These are phyloP conservation scores for Tulasnella sp. DNA, from an alignment of 768 basidiomycete species.

Conservation along the genomic window DNA sequence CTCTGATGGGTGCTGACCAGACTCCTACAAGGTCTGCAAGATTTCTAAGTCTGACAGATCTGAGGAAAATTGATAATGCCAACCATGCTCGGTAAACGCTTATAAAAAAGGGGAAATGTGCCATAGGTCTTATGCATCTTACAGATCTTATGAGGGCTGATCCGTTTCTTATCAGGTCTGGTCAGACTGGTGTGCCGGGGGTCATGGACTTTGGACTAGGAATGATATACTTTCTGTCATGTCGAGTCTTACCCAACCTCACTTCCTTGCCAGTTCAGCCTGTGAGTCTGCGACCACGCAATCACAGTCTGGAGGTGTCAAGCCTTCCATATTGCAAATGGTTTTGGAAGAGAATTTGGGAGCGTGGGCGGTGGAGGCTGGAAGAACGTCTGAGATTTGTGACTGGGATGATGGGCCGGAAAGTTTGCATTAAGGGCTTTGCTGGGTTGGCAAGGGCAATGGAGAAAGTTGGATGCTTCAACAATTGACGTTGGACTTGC, in stretches of 20 bases:
- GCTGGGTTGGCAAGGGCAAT: conserved; percentile 66
- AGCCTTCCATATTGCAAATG: conserved; percentile 29
- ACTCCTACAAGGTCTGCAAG: too few relatives aligned
- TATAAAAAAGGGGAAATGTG: too few relatives aligned
- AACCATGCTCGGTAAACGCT: too few relatives aligned
- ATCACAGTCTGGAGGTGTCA: not conserved
- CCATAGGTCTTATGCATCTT: too few relatives aligned
- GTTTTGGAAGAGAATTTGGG: conserved; percentile 23
- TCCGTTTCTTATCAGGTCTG: too few relatives aligned
- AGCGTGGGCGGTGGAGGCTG: conserved; percentile 55
- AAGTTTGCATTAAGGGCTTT: conserved; percentile 56
- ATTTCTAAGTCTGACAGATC: too few relatives aligned
- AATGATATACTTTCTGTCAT: conserved; percentile 75
- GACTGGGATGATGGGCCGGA: conserved; percentile 71
- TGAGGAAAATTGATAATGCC: too few relatives aligned
- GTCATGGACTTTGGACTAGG: conserved; percentile 47
- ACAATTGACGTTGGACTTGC: conserved; percentile 25
- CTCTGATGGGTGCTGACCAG: too few relatives aligned
- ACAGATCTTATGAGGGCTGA: too few relatives aligned
- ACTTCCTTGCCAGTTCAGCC: conserved; percentile 46
- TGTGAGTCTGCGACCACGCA: not conserved
- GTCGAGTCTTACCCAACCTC: conserved; percentile 63
- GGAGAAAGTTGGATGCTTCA: conserved; percentile 68
- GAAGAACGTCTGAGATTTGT: conserved; percentile 84
- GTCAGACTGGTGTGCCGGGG: too few relatives aligned